These are phyloP conservation scores for Aegilops tauschii DNA, from an alignment of 176 grass and related monocot species.

Conservation along the genomic window DNA sequence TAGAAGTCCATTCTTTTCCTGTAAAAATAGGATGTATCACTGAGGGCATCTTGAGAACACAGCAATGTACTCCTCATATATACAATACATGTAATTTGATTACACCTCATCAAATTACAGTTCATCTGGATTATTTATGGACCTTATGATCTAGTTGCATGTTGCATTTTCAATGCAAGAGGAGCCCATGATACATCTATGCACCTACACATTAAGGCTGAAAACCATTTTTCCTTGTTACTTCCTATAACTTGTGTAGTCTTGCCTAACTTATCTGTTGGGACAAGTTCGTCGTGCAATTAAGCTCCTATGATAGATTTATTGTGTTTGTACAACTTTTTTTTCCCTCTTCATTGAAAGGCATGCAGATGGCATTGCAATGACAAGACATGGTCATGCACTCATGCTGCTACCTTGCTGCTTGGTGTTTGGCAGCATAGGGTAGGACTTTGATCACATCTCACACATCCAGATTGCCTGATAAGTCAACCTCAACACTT, in stretches of 20 bases:
- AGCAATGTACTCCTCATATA: constrained; percentile 15
- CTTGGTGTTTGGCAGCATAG: neutral
- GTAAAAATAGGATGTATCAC: constrained; percentile 24
- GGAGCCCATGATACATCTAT: neutral
- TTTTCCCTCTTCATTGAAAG: neutral
- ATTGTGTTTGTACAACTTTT: neutral
- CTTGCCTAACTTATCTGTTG: constrained; percentile 32
- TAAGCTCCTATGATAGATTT: neutral
- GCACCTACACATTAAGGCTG: neutral
- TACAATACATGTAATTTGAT: constrained; percentile 29
- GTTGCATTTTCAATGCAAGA: constrained; percentile 9
- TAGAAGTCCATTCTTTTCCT: constrained; percentile 21
- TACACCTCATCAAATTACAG: neutral
- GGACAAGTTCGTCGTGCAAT: neutral
- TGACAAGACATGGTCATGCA: neutral
- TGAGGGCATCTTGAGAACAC: constrained; percentile 2
- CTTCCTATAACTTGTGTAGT: constrained; percentile 10
- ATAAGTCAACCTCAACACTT: constrained; percentile 29
- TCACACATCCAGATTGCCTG: constrained; percentile 17
- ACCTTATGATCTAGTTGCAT: constrained; percentile 7
- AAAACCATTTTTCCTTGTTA: neutral
- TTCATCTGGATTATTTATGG: neutral
- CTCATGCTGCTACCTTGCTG: neutral
- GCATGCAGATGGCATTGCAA: neutral
- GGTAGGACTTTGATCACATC: neutral